Evolutionary conservation across 2,329 filamentous ascomycete genomes (phyloP).

Genomic region (Ophiostoma australiae): DNA sequence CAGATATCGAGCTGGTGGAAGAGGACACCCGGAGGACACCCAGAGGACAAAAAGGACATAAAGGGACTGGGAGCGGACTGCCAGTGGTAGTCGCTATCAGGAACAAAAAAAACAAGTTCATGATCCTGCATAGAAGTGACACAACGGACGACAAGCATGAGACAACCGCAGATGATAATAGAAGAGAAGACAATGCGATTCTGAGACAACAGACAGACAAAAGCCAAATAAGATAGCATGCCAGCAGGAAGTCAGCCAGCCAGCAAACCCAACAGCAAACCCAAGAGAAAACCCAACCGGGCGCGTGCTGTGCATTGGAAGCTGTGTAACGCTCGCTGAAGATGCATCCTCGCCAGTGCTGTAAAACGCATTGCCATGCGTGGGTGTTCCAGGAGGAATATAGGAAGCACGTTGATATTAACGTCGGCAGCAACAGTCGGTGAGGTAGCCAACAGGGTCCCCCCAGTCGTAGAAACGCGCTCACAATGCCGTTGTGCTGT

Average conservation of each 20-base stretch:
- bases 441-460: neutral
- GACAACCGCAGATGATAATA: neutral
- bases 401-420: neutral
- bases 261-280: neutral
- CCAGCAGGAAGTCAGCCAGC: neutral
- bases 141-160: neutral
- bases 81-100: neutral
- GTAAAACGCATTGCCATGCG: neutral
- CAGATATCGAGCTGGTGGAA: neutral
- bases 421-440: neutral
- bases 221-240: neutral
- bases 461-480: conserved; percentile 1
- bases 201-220: neutral
- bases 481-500: neutral
- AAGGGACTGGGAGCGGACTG: neutral
- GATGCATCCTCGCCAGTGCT: neutral
- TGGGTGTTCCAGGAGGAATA: neutral
- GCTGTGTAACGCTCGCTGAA: neutral
- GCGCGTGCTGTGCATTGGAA: neutral
- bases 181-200: neutral
- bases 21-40: neutral
- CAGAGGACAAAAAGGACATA: too few species aligned
- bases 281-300: neutral
- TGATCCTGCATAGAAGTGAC: neutral
- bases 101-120: neutral